Conservation (phyloP, 2,329 filamentous ascomycete species). For the Diplodia mutila region DNA sequence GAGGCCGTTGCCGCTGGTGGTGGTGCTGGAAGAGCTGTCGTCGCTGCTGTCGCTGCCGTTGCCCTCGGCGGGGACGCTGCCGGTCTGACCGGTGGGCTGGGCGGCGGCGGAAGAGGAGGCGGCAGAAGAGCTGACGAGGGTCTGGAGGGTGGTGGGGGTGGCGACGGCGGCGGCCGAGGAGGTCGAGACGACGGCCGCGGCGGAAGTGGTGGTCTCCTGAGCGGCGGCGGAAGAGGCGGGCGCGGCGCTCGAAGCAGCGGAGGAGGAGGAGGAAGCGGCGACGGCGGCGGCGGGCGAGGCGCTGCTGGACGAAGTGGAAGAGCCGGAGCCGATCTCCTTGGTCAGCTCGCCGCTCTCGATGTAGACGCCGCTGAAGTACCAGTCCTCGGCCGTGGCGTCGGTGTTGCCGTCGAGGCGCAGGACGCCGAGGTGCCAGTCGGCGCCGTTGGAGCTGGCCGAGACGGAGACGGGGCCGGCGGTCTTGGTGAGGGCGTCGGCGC, state of each 20-base stretch:
- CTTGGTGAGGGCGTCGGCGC: constrained; percentile 60
- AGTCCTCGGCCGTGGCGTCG: constrained; percentile 62
- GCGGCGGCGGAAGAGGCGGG: neutral
- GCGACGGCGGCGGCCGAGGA: neutral
- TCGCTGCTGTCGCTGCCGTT: neutral
- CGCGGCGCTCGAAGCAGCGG: constrained; percentile 1
- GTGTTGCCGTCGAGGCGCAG: constrained; percentile 63
- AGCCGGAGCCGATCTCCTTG: constrained; percentile 28
- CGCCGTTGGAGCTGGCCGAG: constrained; percentile 67
- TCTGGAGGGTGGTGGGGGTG: constrained; percentile 17
- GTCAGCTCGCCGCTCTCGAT: constrained; percentile 61
- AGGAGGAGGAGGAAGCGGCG: neutral
- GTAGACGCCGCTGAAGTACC: constrained; percentile 74
- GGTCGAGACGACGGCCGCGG: constrained; percentile 1
- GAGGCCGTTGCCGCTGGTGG: constrained; percentile 6
- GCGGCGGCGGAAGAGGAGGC: neutral
- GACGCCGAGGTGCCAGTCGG: constrained; percentile 74
- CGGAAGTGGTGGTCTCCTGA: constrained; percentile 3
- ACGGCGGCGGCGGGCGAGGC: constrained; percentile 2
- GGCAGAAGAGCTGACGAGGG: neutral
- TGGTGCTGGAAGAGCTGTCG: neutral
- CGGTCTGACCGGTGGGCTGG: constrained; percentile 17
- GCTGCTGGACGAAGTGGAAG: neutral
- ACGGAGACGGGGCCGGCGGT: constrained; percentile 64
- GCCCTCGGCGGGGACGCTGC: constrained; percentile 8